A percentile compares a stretch with the other conserved stretches of the same genome.
These are phyloP conservation scores for Suillus cothurnatus DNA, from an alignment of 768 basidiomycete genomes.

Conservation along the genomic window DNA sequence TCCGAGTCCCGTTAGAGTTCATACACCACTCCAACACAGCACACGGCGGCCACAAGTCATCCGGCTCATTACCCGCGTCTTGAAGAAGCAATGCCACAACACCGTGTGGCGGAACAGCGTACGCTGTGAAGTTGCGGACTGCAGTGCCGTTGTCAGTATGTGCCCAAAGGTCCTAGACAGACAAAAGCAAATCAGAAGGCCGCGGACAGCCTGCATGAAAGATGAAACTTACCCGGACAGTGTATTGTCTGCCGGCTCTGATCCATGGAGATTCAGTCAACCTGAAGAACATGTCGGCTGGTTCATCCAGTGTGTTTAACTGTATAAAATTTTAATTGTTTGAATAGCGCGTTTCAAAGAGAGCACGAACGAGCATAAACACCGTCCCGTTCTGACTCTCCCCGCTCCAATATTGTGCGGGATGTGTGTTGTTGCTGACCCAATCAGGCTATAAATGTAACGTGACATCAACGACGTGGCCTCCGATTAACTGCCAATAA, in stretches of 20 bases:
- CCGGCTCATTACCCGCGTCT: conserved; percentile 70
- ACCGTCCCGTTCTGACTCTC: conserved; percentile 64
- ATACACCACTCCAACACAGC: conserved; percentile 60
- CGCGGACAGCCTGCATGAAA: not conserved
- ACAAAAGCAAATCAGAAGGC: conserved; percentile 8
- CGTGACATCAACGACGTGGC: not conserved
- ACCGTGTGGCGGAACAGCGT: conserved; percentile 64
- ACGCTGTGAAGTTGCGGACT: conserved; percentile 55
- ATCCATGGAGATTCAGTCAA: conserved; percentile 74
- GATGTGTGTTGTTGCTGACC: conserved; percentile 46
- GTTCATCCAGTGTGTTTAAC: conserved; percentile 62
- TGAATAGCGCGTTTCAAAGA: not conserved
- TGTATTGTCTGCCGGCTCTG: conserved; percentile 63
- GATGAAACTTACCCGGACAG: conserved; percentile 53
- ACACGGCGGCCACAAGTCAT: conserved; percentile 57
- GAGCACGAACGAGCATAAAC: conserved; percentile 58
- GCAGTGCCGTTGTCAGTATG: conserved; percentile 73
- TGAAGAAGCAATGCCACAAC: conserved; percentile 66
- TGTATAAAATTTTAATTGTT: conserved; percentile 22
- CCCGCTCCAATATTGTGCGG: conserved; percentile 76
- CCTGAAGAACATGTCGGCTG: conserved; percentile 60
- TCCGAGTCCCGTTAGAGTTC: conserved; percentile 54
- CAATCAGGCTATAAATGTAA: conserved; percentile 33
- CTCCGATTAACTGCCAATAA: not conserved
- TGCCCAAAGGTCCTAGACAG: conserved; percentile 64